Evolutionary conservation across 306 rosid species (phyloP), one percentile per base, ranked within the genome.

Genomic region (Sphenostylis stenocarpa): DNA sequence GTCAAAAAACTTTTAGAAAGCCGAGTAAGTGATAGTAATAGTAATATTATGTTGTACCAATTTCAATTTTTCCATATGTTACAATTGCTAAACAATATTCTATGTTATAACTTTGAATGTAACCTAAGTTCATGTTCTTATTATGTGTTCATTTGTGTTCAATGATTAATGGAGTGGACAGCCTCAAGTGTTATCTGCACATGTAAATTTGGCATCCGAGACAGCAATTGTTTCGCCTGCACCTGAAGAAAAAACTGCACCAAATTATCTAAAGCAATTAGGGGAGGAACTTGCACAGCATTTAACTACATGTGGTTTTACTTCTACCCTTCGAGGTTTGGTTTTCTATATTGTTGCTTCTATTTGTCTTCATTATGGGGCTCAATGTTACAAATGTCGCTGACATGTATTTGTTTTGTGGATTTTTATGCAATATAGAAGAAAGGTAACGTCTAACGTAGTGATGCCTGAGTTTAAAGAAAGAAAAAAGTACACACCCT

Each of bases 181-280:
- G 98, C 86, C 97, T 33, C 88, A 86, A 81, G 98, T 95, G 67
- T 88, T 93, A 38, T 89, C 98, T 71, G 98, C 97, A 5, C 89
- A 69, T 75, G 97, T 95, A 67, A 95, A 89, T 76, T 88, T 95
- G 67, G 56, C 92, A 29, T 85, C 96, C 0, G 95, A 92, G 88
- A 84, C 80, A 58, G 98, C 97, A 76, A 70, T 86, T 12, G 88
- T 95, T 62, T 88, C 92, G 81, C 93, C 93, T 14, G 87, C 79
- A 17, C 75, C 88, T 7, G 89, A 86, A 82, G 86, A 85, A 28
- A 92, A 87, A 87, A 79, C 67, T 52, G 51, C 79, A 43, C 85
- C 91, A 3, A 77, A 86, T 73, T 85, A 93, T 93, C 84, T 86
- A 29, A 73, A 79, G 70, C 85, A 82, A 74, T 69, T 95, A 29